Conservation (phyloP, 2,329 filamentous ascomycete species). For the Colletotrichum sp. region DNA sequence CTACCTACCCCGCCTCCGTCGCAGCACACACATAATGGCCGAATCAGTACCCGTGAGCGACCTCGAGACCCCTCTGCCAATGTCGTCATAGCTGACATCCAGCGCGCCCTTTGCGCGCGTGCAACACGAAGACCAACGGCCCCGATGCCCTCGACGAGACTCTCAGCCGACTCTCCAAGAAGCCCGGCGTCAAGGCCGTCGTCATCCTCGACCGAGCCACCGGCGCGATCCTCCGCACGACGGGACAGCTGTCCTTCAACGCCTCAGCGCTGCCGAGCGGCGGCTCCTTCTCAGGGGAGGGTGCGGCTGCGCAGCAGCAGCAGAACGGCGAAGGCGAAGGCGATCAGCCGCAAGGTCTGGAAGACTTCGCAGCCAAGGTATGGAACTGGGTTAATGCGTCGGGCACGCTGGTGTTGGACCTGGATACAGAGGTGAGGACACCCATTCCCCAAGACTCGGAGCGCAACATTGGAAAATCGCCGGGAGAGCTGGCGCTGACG, state of each 20-base stretch:
- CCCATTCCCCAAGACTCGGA: not conserved
- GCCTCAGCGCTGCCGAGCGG: constrained; percentile 5
- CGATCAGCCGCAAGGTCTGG: constrained; percentile 54
- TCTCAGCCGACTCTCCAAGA: constrained; percentile 74
- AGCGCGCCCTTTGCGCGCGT: not conserved
- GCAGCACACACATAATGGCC: constrained; percentile 20
- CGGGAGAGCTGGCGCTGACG: not conserved
- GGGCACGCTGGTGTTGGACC: constrained; percentile 71
- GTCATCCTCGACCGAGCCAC: constrained; percentile 75
- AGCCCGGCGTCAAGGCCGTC: constrained; percentile 79
- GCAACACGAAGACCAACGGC: constrained; percentile 39
- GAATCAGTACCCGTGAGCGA: constrained; percentile 21
- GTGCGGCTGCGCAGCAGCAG: constrained; percentile 28
- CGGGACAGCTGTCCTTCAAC: constrained; percentile 66
- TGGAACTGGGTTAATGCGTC: constrained; percentile 77
- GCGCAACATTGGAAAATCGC: not conserved
- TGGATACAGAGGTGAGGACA: constrained; percentile 70
- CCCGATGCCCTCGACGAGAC: constrained; percentile 69
- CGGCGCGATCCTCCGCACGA: constrained; percentile 77
- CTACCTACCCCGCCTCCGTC: not conserved
- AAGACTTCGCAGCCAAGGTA: constrained; percentile 77
- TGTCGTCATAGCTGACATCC: constrained; percentile 21
- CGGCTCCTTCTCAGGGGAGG: constrained; percentile 50
- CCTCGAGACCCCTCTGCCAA: constrained; percentile 6
- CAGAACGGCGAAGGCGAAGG: constrained; percentile 46